These are phyloP conservation scores for Obba rivulosa DNA, from an alignment of 768 basidiomycete species.

Conservation along the genomic window DNA sequence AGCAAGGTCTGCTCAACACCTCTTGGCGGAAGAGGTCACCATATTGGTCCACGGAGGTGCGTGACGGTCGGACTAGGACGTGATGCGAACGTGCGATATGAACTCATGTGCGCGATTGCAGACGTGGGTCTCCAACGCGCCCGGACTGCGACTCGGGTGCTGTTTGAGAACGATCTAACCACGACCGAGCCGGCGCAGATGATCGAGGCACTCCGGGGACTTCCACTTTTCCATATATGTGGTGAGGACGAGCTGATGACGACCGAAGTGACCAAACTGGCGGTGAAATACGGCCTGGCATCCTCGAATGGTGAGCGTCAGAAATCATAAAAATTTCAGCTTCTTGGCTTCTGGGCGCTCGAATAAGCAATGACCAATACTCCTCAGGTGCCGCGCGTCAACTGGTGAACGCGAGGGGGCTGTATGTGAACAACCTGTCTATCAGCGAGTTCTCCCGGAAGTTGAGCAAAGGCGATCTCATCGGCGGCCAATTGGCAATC, in stretches of 20 bases:
- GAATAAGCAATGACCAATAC: not conserved
- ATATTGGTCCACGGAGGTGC: slow-evolving; percentile 25
- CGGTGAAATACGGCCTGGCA: slow-evolving; percentile 49
- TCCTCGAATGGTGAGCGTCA: slow-evolving; percentile 56
- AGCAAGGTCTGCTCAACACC: slow-evolving; percentile 18
- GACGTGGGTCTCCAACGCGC: slow-evolving; percentile 20
- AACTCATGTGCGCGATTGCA: not conserved
- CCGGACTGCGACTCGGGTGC: slow-evolving; percentile 16
- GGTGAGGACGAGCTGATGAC: slow-evolving; percentile 46
- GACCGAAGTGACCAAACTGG: slow-evolving; percentile 55
- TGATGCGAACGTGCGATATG: not conserved
- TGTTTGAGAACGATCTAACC: slow-evolving; percentile 21
- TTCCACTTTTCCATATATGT: slow-evolving; percentile 58
- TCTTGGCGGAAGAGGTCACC: slow-evolving; percentile 24
- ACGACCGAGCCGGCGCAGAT: slow-evolving; percentile 49
- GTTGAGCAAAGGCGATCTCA: slow-evolving; percentile 40
- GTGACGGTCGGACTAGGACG: slow-evolving; percentile 6
- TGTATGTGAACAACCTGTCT: slow-evolving; percentile 65
- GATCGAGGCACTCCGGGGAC: slow-evolving; percentile 53
- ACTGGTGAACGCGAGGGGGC: slow-evolving; percentile 57
- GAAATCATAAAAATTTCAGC: not conserved
- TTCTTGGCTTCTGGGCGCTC: slow-evolving; percentile 7
- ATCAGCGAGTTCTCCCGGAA: slow-evolving; percentile 45
- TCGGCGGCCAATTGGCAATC: slow-evolving; percentile 59
- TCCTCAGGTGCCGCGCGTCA: slow-evolving; percentile 58